A percentile compares a stretch with the other conserved stretches of the same genome.
These are phyloP conservation scores for Citrullus mucosospermus DNA, from an alignment of 306 rosid species.

Conservation along the genomic window DNA sequence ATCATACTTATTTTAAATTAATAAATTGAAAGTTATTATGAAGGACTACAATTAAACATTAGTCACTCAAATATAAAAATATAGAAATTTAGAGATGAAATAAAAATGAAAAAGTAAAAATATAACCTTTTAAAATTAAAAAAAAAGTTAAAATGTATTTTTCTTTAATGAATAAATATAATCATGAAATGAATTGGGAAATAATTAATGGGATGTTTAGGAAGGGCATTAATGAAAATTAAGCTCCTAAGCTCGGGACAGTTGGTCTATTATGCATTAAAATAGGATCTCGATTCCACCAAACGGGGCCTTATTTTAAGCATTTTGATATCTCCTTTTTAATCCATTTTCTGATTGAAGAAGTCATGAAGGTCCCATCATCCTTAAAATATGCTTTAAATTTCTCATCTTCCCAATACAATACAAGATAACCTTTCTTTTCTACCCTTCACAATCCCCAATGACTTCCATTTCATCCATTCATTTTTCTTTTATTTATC, in stretches of 20 bases:
- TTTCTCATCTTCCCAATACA: not conserved
- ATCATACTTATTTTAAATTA: too few relatives aligned
- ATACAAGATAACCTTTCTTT: not conserved
- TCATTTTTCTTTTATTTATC: not conserved
- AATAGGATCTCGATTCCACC: not conserved
- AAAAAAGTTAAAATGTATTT: too few relatives aligned
- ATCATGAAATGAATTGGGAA: too few relatives aligned
- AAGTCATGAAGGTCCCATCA: not conserved
- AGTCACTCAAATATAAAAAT: too few relatives aligned
- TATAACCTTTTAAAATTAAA: too few relatives aligned
- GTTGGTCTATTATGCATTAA: not conserved
- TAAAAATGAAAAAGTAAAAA: too few relatives aligned
- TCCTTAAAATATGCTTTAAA: not conserved
- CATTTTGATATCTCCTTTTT: not conserved
- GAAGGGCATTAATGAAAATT: too few relatives aligned
- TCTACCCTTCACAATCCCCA: not conserved
- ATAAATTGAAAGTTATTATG: too few relatives aligned
- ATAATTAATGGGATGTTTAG: too few relatives aligned
- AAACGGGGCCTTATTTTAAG: constrained; percentile 1
- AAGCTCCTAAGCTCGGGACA: not conserved
- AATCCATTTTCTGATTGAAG: not conserved
- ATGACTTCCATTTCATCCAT: not conserved
- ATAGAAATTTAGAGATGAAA: too few relatives aligned
- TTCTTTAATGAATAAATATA: too few relatives aligned
- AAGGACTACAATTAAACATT: too few relatives aligned